A percentile compares a stretch with the other conserved stretches of the same genome.
Conservation (phyloP, 1,284 basidiomycete genomes). For the Bjerkandera adusta region DNA sequence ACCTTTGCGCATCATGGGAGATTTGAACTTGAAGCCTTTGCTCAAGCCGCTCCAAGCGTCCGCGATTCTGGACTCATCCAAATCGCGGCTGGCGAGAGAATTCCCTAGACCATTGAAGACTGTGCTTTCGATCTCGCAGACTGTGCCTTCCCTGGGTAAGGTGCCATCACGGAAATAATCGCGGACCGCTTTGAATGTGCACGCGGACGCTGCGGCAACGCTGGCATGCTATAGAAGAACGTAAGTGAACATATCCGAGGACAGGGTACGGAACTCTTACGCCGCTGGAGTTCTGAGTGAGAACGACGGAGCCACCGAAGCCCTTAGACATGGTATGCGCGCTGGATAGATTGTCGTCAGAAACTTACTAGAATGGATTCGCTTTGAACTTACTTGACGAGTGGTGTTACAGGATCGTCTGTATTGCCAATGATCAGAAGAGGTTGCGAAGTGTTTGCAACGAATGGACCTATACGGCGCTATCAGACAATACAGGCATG, state of each 20-base stretch:
- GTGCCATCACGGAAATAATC: slow-evolving; percentile 12
- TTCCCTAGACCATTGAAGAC: no score
- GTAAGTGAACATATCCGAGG: no score
- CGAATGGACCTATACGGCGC: slow-evolving; percentile 10
- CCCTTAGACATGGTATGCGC: slow-evolving; percentile 3
- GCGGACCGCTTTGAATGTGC: slow-evolving; percentile 5
- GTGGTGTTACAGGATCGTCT: slow-evolving; percentile 18
- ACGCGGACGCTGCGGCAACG: not conserved
- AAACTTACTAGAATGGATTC: not conserved
- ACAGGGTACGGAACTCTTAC: no score
- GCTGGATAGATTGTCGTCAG: not conserved
- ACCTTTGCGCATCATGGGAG: no score
- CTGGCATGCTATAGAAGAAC: no score
- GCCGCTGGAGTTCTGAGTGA: slow-evolving; percentile 8
- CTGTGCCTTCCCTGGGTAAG: slow-evolving; percentile 6
- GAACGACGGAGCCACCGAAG: slow-evolving; percentile 10
- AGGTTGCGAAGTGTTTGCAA: slow-evolving; percentile 12
- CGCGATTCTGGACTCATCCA: no score
- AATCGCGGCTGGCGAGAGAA: no score
- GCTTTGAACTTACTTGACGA: slow-evolving; percentile 5
- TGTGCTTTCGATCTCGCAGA: slow-evolving; percentile 4
- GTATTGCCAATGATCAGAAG: slow-evolving; percentile 17
- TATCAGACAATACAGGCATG: not conserved
- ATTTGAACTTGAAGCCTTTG: no score
- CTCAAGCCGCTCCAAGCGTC: no score